Evolutionary conservation across 2,329 filamentous ascomycete genomes (phyloP).

Genomic region (Penicillium sp.): DNA sequence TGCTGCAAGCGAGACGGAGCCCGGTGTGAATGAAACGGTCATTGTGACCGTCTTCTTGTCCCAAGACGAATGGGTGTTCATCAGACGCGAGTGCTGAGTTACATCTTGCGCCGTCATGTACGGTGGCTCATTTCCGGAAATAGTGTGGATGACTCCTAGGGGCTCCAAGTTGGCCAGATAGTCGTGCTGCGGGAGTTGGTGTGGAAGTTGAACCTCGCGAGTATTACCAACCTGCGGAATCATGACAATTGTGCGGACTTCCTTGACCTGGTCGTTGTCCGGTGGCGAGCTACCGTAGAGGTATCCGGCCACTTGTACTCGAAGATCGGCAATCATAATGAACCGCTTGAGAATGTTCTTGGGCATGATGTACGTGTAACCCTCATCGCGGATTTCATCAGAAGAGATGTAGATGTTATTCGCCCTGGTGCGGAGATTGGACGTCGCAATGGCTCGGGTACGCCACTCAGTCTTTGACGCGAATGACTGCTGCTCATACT

Average conservation of each 20-base stretch:
- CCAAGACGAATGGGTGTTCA: constrained; percentile 80
- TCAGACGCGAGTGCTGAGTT: constrained; percentile 88
- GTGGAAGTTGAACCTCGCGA: constrained; percentile 87
- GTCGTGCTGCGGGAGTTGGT: constrained; percentile 89
- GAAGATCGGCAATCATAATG: constrained; percentile 94
- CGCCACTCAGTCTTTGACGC: constrained; percentile 99
- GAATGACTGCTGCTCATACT: constrained; percentile 97
- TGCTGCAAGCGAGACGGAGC: constrained; percentile 90
- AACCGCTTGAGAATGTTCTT: constrained; percentile 99
- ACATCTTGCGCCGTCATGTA: constrained; percentile 97
- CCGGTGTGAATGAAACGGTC: constrained; percentile 94
- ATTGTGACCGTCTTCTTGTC: constrained; percentile 93
- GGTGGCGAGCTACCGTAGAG: constrained; percentile 90
- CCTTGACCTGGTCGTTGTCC: constrained; percentile 96
- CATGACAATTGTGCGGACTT: constrained; percentile 96
- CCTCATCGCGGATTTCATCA: constrained; percentile 87
- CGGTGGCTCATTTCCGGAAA: constrained; percentile 89
- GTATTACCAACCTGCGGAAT: constrained; percentile 94
- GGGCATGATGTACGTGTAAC: constrained; percentile 96
- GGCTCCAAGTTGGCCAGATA: constrained; percentile 86
- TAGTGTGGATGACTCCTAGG: constrained; percentile 91
- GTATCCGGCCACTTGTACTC: constrained; percentile 95
- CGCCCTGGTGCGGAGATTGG: constrained; percentile 87
- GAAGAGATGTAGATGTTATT: constrained; percentile 99
- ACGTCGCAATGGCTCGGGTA: constrained; percentile 93